Base-by-base conservation (phyloP, 2,329 filamentous ascomycete species). In the Daldinia sp. region DNA sequence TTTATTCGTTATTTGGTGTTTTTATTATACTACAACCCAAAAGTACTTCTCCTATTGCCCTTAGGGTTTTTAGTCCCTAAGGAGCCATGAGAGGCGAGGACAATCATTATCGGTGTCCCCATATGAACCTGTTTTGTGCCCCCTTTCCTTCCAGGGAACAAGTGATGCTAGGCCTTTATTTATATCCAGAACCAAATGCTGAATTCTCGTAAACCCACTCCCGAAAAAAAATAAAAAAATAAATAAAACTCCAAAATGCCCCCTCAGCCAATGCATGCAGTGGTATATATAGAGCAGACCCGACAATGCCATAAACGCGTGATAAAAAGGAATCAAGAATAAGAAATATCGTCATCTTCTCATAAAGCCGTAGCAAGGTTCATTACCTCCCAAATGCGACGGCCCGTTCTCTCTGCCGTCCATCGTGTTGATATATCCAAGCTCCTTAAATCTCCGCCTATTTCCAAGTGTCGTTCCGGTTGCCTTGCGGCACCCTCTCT, bases 401-500 rank as follows among this genome's bases (percentile, higher is more conserved):
- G 69, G 63, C 72, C 67, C 61, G 37, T 63, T 57, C 4, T 67
- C 66, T 50, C 66, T 50, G 66, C 70, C 66, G 60, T 70, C 69
- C 73, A 70, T 66, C 65, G 61, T 69, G 55, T 62, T 72, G 71
- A 75, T 76, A 73, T 73, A 65, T 72, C 73, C 70, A 76, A 74
- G 30, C 66, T 56, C 53, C 28, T 23, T 20, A 33, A 51, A 51
- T 48, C 51, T 42, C 62, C 37, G 3, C 73, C 74, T 70, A 69
- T 63, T 73, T 73, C 72, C 74, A 74, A 76, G 74, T 77, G 76
- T 78, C 76, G 74, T 75, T 74, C 74, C 73, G 65, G 64, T 74
- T 74, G 77, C 77, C 78, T 78, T 71, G 77, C 77, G 77, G 76
- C 77, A 66, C 70, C 73, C 74, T 78, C 67, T 76, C 75, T 77